Conservation (phyloP, 2,329 filamentous ascomycete species). For the Bertia moriformis region DNA sequence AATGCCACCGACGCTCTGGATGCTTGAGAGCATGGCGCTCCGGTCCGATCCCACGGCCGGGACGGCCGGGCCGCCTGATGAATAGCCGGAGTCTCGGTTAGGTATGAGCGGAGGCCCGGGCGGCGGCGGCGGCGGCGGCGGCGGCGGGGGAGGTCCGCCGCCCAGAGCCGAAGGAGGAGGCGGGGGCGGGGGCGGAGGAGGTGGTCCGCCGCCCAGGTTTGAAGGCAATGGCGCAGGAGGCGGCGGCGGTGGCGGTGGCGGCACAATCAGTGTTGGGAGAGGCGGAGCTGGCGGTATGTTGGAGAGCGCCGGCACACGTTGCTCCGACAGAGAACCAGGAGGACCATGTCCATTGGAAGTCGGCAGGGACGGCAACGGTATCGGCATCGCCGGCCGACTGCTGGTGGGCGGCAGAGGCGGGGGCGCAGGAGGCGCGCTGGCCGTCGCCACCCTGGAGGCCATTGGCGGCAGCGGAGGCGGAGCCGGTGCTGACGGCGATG, state of each 20-base stretch:
- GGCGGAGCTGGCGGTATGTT: constrained; percentile 24
- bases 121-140: constrained; percentile 9
- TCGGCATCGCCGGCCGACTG: too few species aligned
- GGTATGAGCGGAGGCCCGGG: constrained; percentile 18
- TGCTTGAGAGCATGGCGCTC: constrained; percentile 34
- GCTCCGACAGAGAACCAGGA: constrained; percentile 13
- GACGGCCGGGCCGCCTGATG: constrained; percentile 35
- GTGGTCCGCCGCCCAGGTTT: constrained; percentile 16
- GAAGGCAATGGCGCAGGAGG: constrained; percentile 29
- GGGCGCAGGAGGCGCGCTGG: too few species aligned
- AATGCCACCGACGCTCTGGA: constrained; percentile 35
- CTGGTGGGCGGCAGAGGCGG: too few species aligned
- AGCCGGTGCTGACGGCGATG: constrained; percentile 17
- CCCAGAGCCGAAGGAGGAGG: constrained; percentile 13
- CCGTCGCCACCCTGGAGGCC: too few species aligned
- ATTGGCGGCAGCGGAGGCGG: too few species aligned
- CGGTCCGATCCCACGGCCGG: constrained; percentile 18
- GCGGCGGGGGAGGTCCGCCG: constrained; percentile 8
- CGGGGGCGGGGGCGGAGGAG: constrained; percentile 22
- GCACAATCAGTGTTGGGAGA: constrained; percentile 19
- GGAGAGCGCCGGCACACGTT: constrained; percentile 13
- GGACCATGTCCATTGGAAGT: too few species aligned
- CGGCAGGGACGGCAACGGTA: too few species aligned
- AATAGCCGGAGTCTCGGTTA: constrained; percentile 16
- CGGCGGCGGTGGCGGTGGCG: constrained; percentile 17